Percentiles rank a stretch among this genome's conserved stretches.
Evolutionary conservation across 2,329 filamentous ascomycete species (phyloP).

Genomic region (Elsinoe perseae): DNA sequence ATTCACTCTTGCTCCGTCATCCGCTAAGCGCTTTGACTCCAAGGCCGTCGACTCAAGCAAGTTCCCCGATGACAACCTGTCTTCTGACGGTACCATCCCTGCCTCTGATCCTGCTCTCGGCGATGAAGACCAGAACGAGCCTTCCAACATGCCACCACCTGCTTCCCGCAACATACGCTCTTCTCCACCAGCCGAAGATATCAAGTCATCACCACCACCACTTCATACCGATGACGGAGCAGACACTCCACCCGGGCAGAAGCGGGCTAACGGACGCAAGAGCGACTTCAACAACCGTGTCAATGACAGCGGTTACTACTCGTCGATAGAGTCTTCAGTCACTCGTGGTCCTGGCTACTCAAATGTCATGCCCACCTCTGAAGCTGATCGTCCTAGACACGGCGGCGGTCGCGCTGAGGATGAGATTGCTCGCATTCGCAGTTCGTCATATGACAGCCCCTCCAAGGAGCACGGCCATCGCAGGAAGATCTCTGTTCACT

Average conservation of each 20-base stretch:
- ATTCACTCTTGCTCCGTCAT: conserved; percentile 30
- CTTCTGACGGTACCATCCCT: conserved; percentile 46
- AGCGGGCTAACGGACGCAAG: conserved; percentile 54
- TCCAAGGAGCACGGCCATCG: conserved; percentile 46
- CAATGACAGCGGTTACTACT: conserved; percentile 95
- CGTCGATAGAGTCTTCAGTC: conserved; percentile 85
- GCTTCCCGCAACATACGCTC: conserved; percentile 48
- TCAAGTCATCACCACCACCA: conserved; percentile 91
- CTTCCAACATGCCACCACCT: conserved; percentile 35
- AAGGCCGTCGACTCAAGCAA: conserved; percentile 44
- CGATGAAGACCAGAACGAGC: conserved; percentile 37
- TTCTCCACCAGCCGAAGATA: conserved; percentile 61
- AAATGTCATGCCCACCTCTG: conserved; percentile 65
- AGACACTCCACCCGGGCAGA: conserved; percentile 69
- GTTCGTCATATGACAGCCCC: conserved; percentile 88
- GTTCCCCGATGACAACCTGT: conserved; percentile 44
- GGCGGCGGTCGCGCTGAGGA: conserved; percentile 90
- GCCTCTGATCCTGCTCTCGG: conserved; percentile 44
- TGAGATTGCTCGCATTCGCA: conserved; percentile 86
- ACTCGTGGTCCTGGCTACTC: conserved; percentile 52
- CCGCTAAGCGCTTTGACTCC: conserved; percentile 28
- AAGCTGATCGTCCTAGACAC: conserved; percentile 63
- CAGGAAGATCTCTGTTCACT: conserved; percentile 25
- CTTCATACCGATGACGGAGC: conserved; percentile 60
- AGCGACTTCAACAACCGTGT: conserved; percentile 73